These are phyloP conservation scores for Oryza meridionalis DNA, from an alignment of 176 grass and related monocot genomes.

Conservation along the genomic window DNA sequence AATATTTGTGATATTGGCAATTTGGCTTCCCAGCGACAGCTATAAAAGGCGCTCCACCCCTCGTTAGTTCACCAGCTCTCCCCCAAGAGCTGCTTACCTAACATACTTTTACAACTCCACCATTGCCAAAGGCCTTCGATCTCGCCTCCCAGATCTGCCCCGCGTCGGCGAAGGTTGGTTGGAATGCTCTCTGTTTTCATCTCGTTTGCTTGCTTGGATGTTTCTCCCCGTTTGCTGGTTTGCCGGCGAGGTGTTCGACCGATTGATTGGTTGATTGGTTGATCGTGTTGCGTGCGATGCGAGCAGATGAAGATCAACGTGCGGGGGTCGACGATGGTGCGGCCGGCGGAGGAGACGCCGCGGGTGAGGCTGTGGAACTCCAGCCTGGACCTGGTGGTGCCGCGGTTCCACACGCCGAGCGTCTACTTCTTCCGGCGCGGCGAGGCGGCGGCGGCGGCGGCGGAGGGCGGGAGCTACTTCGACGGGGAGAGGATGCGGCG, in stretches of 20 bases:
- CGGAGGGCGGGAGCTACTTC: constrained; percentile 53
- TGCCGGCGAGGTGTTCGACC: not conserved
- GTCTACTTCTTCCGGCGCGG: constrained; percentile 82
- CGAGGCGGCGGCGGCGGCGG: not conserved
- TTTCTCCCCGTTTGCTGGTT: not conserved
- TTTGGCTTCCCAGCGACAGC: not conserved
- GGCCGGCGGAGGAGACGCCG: constrained; percentile 67
- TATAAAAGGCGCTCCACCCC: constrained; percentile 48
- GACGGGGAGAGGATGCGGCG: constrained; percentile 59
- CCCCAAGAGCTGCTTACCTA: constrained; percentile 56
- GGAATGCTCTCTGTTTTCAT: not conserved
- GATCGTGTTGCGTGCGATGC: not conserved
- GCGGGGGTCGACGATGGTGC: constrained; percentile 67
- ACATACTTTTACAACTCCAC: not conserved
- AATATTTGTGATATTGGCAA: no score
- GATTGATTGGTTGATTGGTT: not conserved
- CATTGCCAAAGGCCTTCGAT: not conserved
- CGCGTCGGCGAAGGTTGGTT: not conserved
- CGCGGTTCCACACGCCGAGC: constrained; percentile 82
- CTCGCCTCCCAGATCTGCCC: constrained; percentile 17
- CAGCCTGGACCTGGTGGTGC: constrained; percentile 78
- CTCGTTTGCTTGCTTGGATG: not conserved
- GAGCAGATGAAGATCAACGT: constrained; percentile 66
- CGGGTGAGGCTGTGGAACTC: constrained; percentile 71
- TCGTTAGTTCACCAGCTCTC: constrained; percentile 54